Percentiles rank a stretch among this genome's conserved stretches.
Conservation (phyloP, 2,329 filamentous ascomycete genomes). For the Pseudocercospora fuligena region DNA sequence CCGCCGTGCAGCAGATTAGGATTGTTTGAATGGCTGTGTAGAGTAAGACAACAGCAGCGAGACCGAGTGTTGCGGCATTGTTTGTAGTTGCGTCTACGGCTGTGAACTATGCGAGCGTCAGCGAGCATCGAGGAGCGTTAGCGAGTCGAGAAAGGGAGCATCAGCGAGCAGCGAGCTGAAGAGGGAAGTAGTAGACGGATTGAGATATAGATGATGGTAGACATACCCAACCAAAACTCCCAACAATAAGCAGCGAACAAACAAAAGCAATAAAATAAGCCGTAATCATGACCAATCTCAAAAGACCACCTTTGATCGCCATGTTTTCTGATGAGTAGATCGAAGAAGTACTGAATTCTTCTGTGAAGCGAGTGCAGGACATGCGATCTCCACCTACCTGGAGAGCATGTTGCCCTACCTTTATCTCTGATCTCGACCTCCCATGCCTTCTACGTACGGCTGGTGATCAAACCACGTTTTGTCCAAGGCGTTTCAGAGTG, state of each 20-base stretch:
- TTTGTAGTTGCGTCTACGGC: neutral
- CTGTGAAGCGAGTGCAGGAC: no score
- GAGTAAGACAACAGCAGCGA: slow-evolving; percentile 7
- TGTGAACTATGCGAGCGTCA: neutral
- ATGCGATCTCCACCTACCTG: no score
- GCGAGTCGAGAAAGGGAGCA: no score
- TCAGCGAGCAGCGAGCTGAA: neutral
- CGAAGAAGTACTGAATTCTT: no score
- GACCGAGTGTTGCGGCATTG: slow-evolving; percentile 9
- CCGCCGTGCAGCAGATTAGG: slow-evolving; percentile 17
- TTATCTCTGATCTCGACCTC: no score
- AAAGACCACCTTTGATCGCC: slow-evolving; percentile 10
- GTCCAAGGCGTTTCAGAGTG: neutral
- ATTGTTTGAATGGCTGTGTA: slow-evolving; percentile 4
- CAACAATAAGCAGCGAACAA: slow-evolving; percentile 9
- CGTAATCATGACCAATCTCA: slow-evolving; percentile 1
- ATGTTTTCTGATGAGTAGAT: neutral
- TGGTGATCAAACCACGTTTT: no score
- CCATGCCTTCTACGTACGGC: no score
- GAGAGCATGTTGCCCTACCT: no score
- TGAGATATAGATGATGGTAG: neutral
- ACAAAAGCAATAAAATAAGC: slow-evolving; percentile 9
- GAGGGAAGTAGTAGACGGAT: neutral
- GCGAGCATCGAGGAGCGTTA: neutral
- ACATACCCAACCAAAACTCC: slow-evolving; percentile 13